Evolutionary conservation across 768 basidiomycete species (phyloP), one percentile per base, ranked within the genome.

Genomic region (Tricholoma sp.): DNA sequence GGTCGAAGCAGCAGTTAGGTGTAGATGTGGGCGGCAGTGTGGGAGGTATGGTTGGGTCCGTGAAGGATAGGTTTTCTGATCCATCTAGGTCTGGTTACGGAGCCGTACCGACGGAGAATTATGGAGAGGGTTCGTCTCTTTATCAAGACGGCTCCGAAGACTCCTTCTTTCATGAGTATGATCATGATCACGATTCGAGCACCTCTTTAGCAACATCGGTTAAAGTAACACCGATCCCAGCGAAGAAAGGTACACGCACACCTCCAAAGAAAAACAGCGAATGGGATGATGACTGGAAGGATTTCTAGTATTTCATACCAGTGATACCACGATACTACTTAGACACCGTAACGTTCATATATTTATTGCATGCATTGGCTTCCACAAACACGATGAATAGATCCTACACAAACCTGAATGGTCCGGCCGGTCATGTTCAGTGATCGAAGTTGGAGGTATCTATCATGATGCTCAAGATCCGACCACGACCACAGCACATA

Each of bases 21-120:
- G 86, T 95, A 3, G 94, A 98, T 69, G 88, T 96, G 7, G 91
- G 83, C 52, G 87, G 82, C 63, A 85, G 82, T 46, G 81, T 94
- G 45, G 86, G 84, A 11, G 85, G 83, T 37, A 79, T 89, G 8
- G 85, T 89, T 31, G 82, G 79, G 35, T 78, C 74, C 0, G 87
- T 89, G 55, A 82, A 76, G 67, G 86, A 86, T 35, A 76, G 66
- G 4, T 70, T 88, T 22, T 74, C 76, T 1, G 75, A 82, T 16
- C 88, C 88, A 35, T 66, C 76, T 50, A 70, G 82, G 63, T 63
- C 75, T 59, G 76, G 85, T 49, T 80, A 84, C 68, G 76, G 77
- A 47, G 67, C 79, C 50, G 65, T 86, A 46, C 58, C 80, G 7
- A 63, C 69, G 57, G 73, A 77, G 49, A 72, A 79, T 32, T 77